Base-by-base conservation (phyloP, 1,284 basidiomycete species). In the Trametes hirsuta region DNA sequence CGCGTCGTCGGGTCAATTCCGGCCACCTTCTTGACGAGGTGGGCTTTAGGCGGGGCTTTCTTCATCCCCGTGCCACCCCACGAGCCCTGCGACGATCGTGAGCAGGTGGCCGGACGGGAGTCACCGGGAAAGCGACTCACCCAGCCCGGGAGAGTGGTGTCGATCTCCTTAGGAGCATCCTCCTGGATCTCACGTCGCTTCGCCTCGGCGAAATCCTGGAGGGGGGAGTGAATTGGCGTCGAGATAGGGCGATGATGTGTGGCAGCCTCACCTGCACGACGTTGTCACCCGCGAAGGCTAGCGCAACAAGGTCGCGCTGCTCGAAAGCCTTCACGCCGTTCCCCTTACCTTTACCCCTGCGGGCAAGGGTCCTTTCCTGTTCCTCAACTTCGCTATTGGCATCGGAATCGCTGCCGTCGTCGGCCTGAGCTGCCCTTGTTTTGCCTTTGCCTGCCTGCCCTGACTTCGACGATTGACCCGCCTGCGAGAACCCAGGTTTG, bases 271-370 rank as follows among this genome's bases (percentile, higher is more conserved):
- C 93, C 73, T 91, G 85, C 0, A 97, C 88, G 11, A 98, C 97
- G 70, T 98, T 93, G 74, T 99, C 97, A 1, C 94, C 94, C 0
- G 97, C 97, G 78, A 99, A 99, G 0, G 97, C 97, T 61, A 90
- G 86, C 0, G 95, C 91, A 8, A 99, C 95, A 4, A 99, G 81
- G 65, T 97, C 92, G 24, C 91, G 83, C 73, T 97, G 95, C 71
- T 91, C 81, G 72, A 95, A 92, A 0, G 90, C 89, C 49, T 81
- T 81, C 2, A 82, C 69, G n/a, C 76, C 76, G 47, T 75, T 78
- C 45, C 66, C 71, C 34, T 67, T 74, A 30, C 74, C 77, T 60
- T 82, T 80, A 48, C 73, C 77, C 60, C 81, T 79, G 47, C 72
- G 58, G 35, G 77, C 71, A 2, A 83, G 68, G 0, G 71, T 70